Evolutionary conservation across 805 yeast genomes (phyloP).

Genomic region (Wickerhamiella slavikovae): DNA sequence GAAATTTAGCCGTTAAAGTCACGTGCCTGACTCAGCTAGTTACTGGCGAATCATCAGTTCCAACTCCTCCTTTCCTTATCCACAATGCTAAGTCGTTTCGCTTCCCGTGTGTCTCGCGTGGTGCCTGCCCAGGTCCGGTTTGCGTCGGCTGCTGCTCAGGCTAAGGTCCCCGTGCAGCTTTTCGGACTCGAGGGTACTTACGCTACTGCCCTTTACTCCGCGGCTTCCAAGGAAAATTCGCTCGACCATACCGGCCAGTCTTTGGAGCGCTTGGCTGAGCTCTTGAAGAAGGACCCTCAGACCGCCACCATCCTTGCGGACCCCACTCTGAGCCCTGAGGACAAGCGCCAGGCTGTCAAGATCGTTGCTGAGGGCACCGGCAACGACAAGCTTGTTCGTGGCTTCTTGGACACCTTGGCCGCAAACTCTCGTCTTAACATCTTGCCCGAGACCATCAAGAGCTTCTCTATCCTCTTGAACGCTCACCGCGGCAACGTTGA

Average conservation of each 20-base stretch:
- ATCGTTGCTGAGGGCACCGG: constrained; percentile 28
- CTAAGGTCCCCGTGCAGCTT: constrained; percentile 79
- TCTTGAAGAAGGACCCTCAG: constrained; percentile 42
- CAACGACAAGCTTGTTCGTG: constrained; percentile 51
- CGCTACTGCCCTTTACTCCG: constrained; percentile 84
- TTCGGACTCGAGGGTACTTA: constrained; percentile 93
- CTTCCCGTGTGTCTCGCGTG: not conserved
- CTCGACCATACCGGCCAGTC: constrained; percentile 51
- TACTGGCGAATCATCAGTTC: too few relatives aligned
- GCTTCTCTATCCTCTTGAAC: constrained; percentile 60
- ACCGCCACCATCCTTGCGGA: constrained; percentile 41
- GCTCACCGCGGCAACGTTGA: constrained; percentile 84
- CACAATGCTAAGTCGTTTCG: too few relatives aligned
- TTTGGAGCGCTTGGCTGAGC: constrained; percentile 33
- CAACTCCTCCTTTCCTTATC: too few relatives aligned
- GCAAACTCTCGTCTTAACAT: constrained; percentile 83
- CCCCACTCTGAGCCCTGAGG: constrained; percentile 65
- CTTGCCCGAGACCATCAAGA: constrained; percentile 40
- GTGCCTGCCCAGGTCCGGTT: constrained; percentile 6
- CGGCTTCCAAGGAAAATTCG: constrained; percentile 65
- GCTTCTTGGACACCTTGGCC: constrained; percentile 68
- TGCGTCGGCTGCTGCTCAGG: constrained; percentile 35
- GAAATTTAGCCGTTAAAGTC: too few relatives aligned
- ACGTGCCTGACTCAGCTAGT: too few relatives aligned
- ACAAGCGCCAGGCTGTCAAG: constrained; percentile 51